Evolutionary conservation across 768 basidiomycete genomes (phyloP), one percentile per base, ranked within the genome.

Genomic region (Cubamyces lactineus): DNA sequence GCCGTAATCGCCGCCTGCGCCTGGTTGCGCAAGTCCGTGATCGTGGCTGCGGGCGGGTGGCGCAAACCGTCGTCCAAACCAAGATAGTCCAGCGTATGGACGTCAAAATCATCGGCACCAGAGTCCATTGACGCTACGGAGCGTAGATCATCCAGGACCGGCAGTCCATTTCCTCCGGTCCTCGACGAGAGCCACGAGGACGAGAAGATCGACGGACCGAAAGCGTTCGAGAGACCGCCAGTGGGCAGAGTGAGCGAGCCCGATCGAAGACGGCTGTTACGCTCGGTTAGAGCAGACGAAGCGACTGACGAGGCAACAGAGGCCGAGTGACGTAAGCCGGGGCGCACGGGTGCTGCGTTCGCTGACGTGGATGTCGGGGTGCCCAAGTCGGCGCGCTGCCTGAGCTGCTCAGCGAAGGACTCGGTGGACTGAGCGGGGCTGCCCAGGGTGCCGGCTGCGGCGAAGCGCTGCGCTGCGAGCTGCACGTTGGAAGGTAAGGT

Each of bases 401-500:
- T 64, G 45, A 68, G 70, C 78, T 82, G 74, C 73, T 79, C 79
- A 74, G 72, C 59, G 80, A 74, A 79, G 62, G 81, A 78, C 73
- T 82, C 79, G 74, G 84, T 73, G 70, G 76, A 76, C 72, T 85
- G 66, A 70, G 79, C 62, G 49, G 82, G 78, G 69, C 77, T 80
- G 46, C 80, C 75, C 68, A 87, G 73, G 34, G 82, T 84, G 75
- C 75, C 83, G 60, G 87, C 81, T 34, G 88, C 86, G 28, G 87
- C 88, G 75, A 86, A 93, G 60, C 88, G 85, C 74, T 92, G 90
- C 54, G 92, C 88, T 61, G 89, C 91, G 68, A 94, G 87, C 71
- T 91, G 89, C 55, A 96, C 89, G 74, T 96, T 96, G 68, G 95
- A 96, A 77, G 96, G 96, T 71, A 98, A 85, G 81, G 96, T 98